These are phyloP conservation scores for Fusarium papillatum DNA, from an alignment of 2,329 filamentous ascomycete genomes.

Conservation along the genomic window DNA sequence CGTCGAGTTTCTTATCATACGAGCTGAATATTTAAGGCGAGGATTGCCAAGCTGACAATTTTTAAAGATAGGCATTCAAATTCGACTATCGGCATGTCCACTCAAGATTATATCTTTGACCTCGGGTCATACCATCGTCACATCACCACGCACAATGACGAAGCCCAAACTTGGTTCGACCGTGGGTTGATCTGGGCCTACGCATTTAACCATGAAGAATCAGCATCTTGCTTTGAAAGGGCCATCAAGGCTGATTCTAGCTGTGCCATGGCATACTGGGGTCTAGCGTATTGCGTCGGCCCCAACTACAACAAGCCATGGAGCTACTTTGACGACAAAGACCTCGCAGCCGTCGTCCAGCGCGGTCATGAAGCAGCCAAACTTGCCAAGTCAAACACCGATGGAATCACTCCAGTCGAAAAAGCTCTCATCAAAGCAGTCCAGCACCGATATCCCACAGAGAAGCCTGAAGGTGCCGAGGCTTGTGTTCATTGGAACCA, in stretches of 20 bases:
- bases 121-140: slow-evolving; percentile 21
- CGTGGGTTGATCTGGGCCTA: slow-evolving; percentile 82
- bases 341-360: slow-evolving; percentile 55
- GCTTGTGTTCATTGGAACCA: slow-evolving; percentile 60
- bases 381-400: neutral
- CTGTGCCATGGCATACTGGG: slow-evolving; percentile 78
- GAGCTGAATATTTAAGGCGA: neutral
- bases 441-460: slow-evolving; percentile 68
- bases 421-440: slow-evolving; percentile 74
- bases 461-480: slow-evolving; percentile 51
- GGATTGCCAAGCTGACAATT: neutral
- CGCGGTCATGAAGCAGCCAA: slow-evolving; percentile 14
- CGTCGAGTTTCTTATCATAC: neutral
- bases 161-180: slow-evolving; percentile 74
- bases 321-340: slow-evolving; percentile 75
- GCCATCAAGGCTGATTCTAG: slow-evolving; percentile 66
- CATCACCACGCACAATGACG: slow-evolving; percentile 11
- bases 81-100: neutral
- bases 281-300: slow-evolving; percentile 77
- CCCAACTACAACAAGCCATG: slow-evolving; percentile 86
- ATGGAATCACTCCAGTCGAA: slow-evolving; percentile 55
- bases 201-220: slow-evolving; percentile 83
- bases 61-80: neutral
- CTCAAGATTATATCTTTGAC: slow-evolving; percentile 7
- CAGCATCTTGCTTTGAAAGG: slow-evolving; percentile 72